phyloP scores from a whole-genome alignment of 2,329 filamentous ascomycete genomes.

The Arthrobotrys pseudoclavata region DNA sequence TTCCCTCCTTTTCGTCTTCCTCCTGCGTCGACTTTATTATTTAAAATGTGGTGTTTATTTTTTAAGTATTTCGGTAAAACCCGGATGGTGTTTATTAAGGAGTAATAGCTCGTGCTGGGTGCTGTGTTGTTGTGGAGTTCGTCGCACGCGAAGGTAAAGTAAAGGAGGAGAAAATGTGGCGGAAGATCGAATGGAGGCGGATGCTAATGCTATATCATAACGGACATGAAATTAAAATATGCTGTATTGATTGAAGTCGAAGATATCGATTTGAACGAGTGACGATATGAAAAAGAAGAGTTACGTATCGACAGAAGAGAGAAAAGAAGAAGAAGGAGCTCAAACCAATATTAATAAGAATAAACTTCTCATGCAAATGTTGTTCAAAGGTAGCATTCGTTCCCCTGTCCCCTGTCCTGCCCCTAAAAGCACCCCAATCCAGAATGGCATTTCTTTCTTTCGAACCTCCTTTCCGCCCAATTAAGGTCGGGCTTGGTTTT shows the following conservation, averaged over 20 bases:
- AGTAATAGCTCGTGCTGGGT: background rate
- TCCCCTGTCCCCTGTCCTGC: background rate
- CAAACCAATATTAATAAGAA: constrained; percentile 27
- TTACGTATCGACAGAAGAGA: background rate
- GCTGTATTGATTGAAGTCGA: background rate
- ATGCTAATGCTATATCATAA: constrained; percentile 2
- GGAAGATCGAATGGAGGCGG: background rate
- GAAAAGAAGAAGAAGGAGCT: constrained; percentile 16
- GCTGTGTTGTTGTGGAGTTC: constrained; percentile 14
- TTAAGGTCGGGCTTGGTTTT: background rate
- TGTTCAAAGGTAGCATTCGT: background rate
- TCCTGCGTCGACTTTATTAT: background rate
- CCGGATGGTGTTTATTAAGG: constrained; percentile 18
- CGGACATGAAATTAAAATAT: constrained; percentile 6
- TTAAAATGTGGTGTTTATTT: background rate
- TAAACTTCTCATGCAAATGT: constrained; percentile 16
- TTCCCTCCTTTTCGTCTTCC: background rate
- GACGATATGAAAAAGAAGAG: background rate
- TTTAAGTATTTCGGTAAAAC: constrained; percentile 2
- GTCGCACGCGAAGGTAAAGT: background rate
- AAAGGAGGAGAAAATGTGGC: constrained; percentile 10
- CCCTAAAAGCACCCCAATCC: background rate
- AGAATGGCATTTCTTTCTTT: too few relatives aligned
- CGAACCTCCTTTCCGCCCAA: background rate
- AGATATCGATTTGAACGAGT: background rate